Evolutionary conservation across 139 green algal genomes (phyloP).

Genomic region (Chlamydomonas sphaeroides): DNA sequence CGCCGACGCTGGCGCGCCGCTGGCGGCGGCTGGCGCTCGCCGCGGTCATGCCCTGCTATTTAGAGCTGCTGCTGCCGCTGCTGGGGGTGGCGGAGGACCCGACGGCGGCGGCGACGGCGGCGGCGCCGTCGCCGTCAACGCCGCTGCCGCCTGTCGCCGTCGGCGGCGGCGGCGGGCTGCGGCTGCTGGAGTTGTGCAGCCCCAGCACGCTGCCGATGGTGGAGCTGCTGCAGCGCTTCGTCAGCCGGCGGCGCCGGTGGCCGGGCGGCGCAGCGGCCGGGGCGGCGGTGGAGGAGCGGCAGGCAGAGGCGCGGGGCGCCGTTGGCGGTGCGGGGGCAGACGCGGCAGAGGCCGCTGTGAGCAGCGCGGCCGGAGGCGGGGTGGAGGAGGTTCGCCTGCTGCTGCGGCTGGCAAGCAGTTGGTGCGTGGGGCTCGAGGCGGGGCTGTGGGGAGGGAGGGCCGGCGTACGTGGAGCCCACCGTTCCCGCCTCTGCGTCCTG

Average conservation of each 20-base stretch:
- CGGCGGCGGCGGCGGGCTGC: background rate
- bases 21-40: conserved; percentile 31
- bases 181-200: conserved; percentile 8
- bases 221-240: conserved; percentile 31
- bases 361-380: background rate
- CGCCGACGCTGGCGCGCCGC: background rate
- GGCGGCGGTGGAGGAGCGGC: too few species aligned
- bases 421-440: too few species aligned
- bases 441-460: too few species aligned
- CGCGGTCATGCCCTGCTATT: conserved; percentile 30
- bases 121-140: background rate
- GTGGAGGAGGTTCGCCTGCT: conserved; percentile 20
- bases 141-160: background rate
- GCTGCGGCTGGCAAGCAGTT: conserved; percentile 15
- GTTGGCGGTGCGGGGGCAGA: too few species aligned
- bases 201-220: conserved; percentile 11
- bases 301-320: too few species aligned
- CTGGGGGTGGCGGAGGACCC: background rate
- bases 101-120: background rate
- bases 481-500: too few species aligned
- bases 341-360: background rate
- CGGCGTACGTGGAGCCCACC: too few species aligned
- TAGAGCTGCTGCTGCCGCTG: conserved; percentile 18
- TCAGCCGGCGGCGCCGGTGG: background rate
- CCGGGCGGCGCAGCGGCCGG: too few species aligned